A percentile compares a stretch with the other conserved stretches of the same genome.
phyloP scores from a whole-genome alignment of 371 early-diverging fungal species.

The Cokeromyces recurvatus region DNA sequence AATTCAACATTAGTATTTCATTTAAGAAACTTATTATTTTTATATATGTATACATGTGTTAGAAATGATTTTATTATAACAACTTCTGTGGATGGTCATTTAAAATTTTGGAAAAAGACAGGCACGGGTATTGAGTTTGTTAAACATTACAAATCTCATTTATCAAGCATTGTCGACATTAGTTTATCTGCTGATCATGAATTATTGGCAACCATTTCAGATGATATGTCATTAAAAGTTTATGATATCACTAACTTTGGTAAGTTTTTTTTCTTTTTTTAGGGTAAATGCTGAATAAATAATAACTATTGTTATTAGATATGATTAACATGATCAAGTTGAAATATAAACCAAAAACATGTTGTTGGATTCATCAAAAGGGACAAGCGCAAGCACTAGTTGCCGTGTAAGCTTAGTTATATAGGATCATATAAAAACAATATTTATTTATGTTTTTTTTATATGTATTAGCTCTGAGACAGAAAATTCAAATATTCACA shows the following conservation, averaged over 20 bases:
- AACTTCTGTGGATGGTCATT: conserved; percentile 90
- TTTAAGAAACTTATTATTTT: too few species aligned
- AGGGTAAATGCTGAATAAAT: neutral
- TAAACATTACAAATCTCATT: conserved; percentile 90
- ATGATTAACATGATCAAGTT: conserved; percentile 94
- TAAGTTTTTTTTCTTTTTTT: conserved; percentile 16
- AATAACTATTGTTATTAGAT: conserved; percentile 44
- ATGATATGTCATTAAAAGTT: conserved; percentile 84
- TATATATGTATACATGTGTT: neutral
- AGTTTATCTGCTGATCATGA: conserved; percentile 73
- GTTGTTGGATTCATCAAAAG: conserved; percentile 85
- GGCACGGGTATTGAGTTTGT: conserved; percentile 93
- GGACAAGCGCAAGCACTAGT: conserved; percentile 80
- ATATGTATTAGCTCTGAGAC: conserved; percentile 62
- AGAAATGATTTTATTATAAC: conserved; percentile 90
- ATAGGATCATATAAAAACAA: neutral
- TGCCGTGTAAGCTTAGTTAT: conserved; percentile 58
- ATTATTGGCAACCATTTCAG: conserved; percentile 78
- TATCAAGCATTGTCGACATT: conserved; percentile 58
- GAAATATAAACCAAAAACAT: conserved; percentile 66
- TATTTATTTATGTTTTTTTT: neutral
- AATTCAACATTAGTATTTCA: too few species aligned
- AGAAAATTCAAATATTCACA: conserved; percentile 60
- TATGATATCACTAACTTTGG: conserved; percentile 95
- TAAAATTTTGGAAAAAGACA: conserved; percentile 99